Evolutionary conservation across 805 yeast genomes (phyloP).

Genomic region (Ogataea ganodermae): DNA sequence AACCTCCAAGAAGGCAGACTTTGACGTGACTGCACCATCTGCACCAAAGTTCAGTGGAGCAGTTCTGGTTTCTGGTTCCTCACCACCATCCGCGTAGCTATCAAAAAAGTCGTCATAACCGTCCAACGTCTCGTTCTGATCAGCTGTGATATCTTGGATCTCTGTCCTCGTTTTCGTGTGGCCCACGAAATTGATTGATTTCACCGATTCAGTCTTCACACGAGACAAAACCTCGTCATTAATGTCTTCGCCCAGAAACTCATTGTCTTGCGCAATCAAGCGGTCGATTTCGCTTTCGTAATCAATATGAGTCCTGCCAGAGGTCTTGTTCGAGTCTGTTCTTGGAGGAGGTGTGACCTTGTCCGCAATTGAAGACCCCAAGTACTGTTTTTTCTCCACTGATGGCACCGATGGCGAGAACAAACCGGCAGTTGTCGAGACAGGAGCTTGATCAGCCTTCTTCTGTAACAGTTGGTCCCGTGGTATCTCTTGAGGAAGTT

Average conservation of each 20-base stretch:
- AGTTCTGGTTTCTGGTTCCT: slow-evolving; percentile 22
- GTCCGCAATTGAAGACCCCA: no score
- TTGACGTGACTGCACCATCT: not conserved
- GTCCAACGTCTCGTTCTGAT: slow-evolving; percentile 9
- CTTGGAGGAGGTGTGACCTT: not conserved
- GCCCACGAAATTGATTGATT: slow-evolving; percentile 35
- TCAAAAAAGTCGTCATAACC: slow-evolving; percentile 31
- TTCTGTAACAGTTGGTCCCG: no score
- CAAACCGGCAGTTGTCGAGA: no score
- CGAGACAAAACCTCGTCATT: slow-evolving; percentile 1
- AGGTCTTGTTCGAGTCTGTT: not conserved
- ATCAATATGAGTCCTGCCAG: not conserved
- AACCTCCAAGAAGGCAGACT: not conserved
- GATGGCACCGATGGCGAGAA: no score
- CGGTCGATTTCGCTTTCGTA: slow-evolving; percentile 12
- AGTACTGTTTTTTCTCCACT: no score
- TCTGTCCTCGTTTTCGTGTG: slow-evolving; percentile 32
- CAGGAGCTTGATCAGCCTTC: no score
- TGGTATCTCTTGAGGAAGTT: no score
- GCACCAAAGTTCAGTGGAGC: slow-evolving; percentile 27
- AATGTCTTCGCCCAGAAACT: not conserved
- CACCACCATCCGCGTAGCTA: slow-evolving; percentile 30
- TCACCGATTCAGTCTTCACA: slow-evolving; percentile 11
- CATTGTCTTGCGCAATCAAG: slow-evolving; percentile 4
- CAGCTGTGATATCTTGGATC: not conserved